These are phyloP conservation scores for Calonectria crousiana DNA, from an alignment of 2,329 filamentous ascomycete species.

Conservation along the genomic window DNA sequence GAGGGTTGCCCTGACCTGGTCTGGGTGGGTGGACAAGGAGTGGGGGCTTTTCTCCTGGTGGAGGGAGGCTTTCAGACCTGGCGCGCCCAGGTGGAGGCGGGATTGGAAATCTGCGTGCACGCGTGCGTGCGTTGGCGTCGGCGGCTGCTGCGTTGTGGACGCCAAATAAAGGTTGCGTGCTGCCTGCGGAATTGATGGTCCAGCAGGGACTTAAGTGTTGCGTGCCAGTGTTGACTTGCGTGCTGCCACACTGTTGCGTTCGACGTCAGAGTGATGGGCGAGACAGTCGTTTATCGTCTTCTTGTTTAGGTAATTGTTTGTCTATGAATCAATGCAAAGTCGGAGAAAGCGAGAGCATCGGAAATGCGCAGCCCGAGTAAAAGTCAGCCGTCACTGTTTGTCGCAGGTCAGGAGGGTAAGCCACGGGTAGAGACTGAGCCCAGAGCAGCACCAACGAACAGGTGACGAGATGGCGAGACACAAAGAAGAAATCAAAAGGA, in stretches of 20 bases:
- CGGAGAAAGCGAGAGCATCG: not conserved
- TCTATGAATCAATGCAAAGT: not conserved
- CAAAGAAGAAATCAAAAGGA: slow-evolving; percentile 16
- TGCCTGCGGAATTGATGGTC: not conserved
- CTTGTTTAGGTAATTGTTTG: not conserved
- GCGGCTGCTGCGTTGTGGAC: slow-evolving; percentile 18
- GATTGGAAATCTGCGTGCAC: slow-evolving; percentile 41
- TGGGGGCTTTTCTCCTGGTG: slow-evolving; percentile 28
- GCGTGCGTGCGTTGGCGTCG: slow-evolving; percentile 27
- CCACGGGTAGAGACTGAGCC: not conserved
- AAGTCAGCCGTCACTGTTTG: not conserved
- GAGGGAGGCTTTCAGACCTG: slow-evolving; percentile 16
- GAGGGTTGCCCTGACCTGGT: slow-evolving; percentile 5
- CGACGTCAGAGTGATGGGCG: slow-evolving; percentile 5
- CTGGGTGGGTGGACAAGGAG: slow-evolving; percentile 13
- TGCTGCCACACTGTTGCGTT: slow-evolving; percentile 2
- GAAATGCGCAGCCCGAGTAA: not conserved
- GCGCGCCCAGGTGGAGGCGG: slow-evolving; percentile 28
- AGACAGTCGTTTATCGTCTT: not conserved
- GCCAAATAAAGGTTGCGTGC: slow-evolving; percentile 15
- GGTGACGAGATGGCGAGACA: slow-evolving; percentile 23
- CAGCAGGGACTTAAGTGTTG: slow-evolving; percentile 5
- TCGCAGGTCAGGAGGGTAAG: not conserved
- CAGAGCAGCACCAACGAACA: not conserved
- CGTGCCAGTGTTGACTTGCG: slow-evolving; percentile 1